Evolutionary conservation across 192 early-diverging fungal species (phyloP).

Genomic region (Backusella tuberculispora): DNA sequence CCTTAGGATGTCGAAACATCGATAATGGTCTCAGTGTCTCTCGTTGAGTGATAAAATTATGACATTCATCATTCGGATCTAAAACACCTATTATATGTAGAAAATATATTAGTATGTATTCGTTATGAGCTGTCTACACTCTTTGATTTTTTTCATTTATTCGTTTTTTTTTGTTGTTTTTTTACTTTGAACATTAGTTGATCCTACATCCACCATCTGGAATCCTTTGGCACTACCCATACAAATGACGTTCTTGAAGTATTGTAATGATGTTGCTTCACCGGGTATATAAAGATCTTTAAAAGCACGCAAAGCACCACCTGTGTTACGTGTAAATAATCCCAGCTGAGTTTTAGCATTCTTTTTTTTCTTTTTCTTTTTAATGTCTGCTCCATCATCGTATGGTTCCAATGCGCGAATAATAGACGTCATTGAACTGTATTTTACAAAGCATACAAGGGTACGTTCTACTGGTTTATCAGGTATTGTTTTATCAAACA

Average conservation of each 20-base stretch:
- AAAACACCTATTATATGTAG: conserved; percentile 63
- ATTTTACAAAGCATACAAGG: conserved; percentile 72
- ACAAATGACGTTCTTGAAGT: conserved; percentile 82
- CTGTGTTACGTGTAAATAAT: conserved; percentile 45
- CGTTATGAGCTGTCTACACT: background rate
- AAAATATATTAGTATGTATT: conserved; percentile 29
- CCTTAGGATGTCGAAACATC: conserved; percentile 78
- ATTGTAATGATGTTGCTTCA: conserved; percentile 86
- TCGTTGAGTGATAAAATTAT: conserved; percentile 79
- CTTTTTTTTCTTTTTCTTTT: conserved; percentile 45
- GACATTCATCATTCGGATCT: conserved; percentile 78
- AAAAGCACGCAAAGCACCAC: conserved; percentile 54
- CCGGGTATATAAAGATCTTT: conserved; percentile 94
- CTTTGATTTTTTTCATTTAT: background rate
- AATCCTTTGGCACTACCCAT: conserved; percentile 93
- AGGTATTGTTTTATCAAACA: conserved; percentile 50
- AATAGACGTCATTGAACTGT: conserved; percentile 72
- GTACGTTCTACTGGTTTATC: conserved; percentile 20
- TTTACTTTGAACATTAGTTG: conserved; percentile 74
- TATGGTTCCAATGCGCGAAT: conserved; percentile 80
- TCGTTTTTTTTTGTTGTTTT: background rate
- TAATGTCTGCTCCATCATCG: conserved; percentile 43
- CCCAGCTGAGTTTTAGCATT: conserved; percentile 40
- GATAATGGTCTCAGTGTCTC: conserved; percentile 81
- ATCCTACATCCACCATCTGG: conserved; percentile 88